These are phyloP conservation scores for Vaccinium corymbosum DNA, from an alignment of 148 eudicot species.

Conservation along the genomic window DNA sequence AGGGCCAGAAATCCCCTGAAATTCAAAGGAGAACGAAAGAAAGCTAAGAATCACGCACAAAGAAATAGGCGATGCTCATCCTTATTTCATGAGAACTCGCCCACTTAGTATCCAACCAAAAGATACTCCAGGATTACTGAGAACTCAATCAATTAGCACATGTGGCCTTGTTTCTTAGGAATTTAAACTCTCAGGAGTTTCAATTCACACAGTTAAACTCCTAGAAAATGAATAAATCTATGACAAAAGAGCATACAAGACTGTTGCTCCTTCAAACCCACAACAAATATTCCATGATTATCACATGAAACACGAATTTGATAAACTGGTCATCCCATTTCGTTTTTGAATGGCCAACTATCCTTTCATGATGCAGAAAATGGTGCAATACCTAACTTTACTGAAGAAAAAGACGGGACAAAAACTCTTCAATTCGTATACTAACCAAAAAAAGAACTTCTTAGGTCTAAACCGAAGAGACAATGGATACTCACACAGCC, in stretches of 20 bases:
- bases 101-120: background rate
- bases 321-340: background rate
- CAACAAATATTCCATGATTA: background rate
- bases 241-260: background rate
- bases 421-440: background rate
- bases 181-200: background rate
- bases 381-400: background rate
- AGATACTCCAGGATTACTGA: background rate
- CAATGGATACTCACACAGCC: background rate
- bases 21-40: background rate
- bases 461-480: background rate
- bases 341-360: background rate
- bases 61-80: background rate
- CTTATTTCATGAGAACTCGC: background rate
- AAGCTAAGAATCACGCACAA: background rate
- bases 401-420: background rate
- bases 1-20: slow-evolving; percentile 89
- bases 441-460: background rate
- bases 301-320: background rate
- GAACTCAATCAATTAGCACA: background rate
- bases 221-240: background rate
- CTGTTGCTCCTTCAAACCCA: background rate
- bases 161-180: background rate
- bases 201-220: background rate
- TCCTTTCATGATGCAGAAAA: background rate